Evolutionary conservation across 345 rosid species (phyloP).

Genomic region (Melaleuca quinquenervia): DNA sequence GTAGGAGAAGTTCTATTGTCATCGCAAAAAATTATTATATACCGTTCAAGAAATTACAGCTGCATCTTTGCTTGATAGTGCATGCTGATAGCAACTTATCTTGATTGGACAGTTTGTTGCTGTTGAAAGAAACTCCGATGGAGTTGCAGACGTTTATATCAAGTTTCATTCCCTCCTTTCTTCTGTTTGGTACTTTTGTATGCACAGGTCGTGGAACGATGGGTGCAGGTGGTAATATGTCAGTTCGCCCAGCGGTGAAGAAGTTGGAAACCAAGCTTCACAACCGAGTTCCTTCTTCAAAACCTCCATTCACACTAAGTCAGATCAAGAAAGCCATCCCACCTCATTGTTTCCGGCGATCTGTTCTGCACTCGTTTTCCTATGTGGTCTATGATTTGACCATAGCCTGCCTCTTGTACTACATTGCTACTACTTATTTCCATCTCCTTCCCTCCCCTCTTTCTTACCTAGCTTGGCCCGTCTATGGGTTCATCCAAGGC

Average conservation of each 20-base stretch:
- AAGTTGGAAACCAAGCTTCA: constrained; percentile 13
- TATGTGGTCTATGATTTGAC: constrained; percentile 44
- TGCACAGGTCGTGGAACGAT: constrained; percentile 30
- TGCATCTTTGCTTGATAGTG: background rate
- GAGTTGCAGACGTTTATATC: background rate
- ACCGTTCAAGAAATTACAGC: background rate
- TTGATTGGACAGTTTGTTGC: background rate
- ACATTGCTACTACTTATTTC: constrained; percentile 44
- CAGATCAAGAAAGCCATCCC: constrained; percentile 82
- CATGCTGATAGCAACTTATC: background rate
- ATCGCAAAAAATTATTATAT: background rate
- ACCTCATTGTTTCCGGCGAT: constrained; percentile 78
- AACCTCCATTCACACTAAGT: constrained; percentile 64
- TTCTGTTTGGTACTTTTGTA: background rate
- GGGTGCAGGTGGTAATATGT: constrained; percentile 88
- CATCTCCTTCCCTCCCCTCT: constrained; percentile 44
- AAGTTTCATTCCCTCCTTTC: background rate
- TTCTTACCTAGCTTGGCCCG: constrained; percentile 60
- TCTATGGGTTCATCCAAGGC: constrained; percentile 82
- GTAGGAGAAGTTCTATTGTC: background rate
- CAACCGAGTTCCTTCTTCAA: constrained; percentile 49
- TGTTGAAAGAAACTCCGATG: background rate
- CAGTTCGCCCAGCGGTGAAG: constrained; percentile 24
- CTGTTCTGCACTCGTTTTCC: constrained; percentile 70
- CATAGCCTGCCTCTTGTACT: constrained; percentile 43